Conservation (phyloP, 352 stramenopile species). For the Phytophthora sp. region DNA sequence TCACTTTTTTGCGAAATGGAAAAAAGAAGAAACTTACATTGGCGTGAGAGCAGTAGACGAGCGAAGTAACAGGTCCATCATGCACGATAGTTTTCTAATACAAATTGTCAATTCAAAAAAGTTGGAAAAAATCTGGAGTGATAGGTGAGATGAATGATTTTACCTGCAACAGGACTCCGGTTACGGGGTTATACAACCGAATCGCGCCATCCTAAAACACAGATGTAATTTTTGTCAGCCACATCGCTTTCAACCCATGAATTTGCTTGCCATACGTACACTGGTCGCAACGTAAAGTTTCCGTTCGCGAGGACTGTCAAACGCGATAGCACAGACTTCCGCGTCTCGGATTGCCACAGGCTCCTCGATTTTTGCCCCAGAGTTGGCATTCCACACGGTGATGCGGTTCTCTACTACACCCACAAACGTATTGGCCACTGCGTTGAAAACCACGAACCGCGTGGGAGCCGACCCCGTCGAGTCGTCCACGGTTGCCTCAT, state of each 20-base stretch:
- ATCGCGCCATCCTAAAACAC: constrained; percentile 60
- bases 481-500: constrained; percentile 32
- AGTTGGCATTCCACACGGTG: constrained; percentile 75
- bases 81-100: constrained; percentile 58
- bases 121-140: background rate
- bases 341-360: constrained; percentile 51
- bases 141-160: background rate
- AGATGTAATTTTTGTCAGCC: background rate
- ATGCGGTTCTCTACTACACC: constrained; percentile 62
- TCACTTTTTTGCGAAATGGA: background rate
- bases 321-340: constrained; percentile 64
- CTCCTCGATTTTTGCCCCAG: constrained; percentile 61
- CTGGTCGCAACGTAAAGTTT: constrained; percentile 77
- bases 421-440: constrained; percentile 66
- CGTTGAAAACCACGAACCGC: constrained; percentile 60
- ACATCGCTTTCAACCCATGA: background rate
- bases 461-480: constrained; percentile 32
- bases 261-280: constrained; percentile 42
- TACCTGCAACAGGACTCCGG: constrained; percentile 57
- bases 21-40: constrained; percentile 40
- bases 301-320: constrained; percentile 64
- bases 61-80: constrained; percentile 57
- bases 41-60: constrained; percentile 64
- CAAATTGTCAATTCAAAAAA: background rate
- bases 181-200: constrained; percentile 75